Conservation (phyloP, 345 rosid species). For the Gossypium anomalum region DNA sequence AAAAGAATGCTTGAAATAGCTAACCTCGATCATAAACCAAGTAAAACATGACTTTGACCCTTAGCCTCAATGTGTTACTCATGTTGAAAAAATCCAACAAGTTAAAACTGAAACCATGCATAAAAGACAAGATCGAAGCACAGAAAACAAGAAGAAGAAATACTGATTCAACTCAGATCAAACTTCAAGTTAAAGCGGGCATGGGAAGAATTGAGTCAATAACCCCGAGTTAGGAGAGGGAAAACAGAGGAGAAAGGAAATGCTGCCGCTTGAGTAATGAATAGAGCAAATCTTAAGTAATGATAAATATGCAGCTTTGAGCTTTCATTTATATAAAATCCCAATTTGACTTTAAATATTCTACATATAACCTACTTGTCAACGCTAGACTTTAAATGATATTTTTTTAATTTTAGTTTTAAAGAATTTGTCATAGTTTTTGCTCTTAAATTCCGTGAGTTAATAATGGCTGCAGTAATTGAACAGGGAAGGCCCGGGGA, state of each 20-base stretch:
- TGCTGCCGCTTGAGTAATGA: neutral
- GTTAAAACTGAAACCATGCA: constrained; percentile 3
- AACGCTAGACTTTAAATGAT: neutral
- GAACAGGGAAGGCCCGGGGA: too few relatives aligned
- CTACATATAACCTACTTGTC: neutral
- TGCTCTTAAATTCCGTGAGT: neutral
- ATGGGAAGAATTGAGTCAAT: neutral
- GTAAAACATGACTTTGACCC: constrained; percentile 31
- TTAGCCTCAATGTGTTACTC: constrained; percentile 43
- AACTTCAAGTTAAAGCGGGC: neutral
- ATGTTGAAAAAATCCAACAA: constrained; percentile 6
- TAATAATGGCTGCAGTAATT: too few relatives aligned
- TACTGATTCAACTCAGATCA: neutral
- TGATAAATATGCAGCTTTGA: neutral
- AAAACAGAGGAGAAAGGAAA: neutral
- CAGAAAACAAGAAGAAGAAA: neutral
- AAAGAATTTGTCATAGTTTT: neutral
- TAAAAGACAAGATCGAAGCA: neutral
- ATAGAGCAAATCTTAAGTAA: neutral
- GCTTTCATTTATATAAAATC: neutral
- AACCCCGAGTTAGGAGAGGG: neutral
- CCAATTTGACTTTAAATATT: neutral
- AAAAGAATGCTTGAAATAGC: neutral
- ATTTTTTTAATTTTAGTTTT: neutral
- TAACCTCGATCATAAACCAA: constrained; percentile 40